Evolutionary conservation across 352 stramenopile species (phyloP), one percentile per base, ranked within the genome.

Genomic region (Globisporangium heterothallicum): DNA sequence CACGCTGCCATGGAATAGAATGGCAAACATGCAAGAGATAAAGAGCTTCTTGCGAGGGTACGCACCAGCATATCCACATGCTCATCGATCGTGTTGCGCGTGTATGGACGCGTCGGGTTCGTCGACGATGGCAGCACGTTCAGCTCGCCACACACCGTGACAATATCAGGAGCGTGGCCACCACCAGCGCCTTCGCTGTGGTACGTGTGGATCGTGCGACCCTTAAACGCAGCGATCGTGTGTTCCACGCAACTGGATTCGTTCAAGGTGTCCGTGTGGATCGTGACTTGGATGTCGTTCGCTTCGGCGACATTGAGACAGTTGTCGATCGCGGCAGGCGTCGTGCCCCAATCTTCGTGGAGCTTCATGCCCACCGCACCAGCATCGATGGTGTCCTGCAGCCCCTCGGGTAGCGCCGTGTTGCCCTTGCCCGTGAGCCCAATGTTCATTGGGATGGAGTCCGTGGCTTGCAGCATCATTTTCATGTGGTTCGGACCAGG

Each of bases 231-330:
- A 5, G 85, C 82, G 53, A 99, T 90, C 34, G 91, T 97, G 59
- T 98, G 91, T 61, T 98, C 92, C 0, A 98, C 90, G 70, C 93
- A 98, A 24, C 85, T 88, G 29, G 86, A 97, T 61, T 99, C 96
- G 70, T 99, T 99, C 40, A 98, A 68, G 10, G 96, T 99, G 72
- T 99, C 96, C 6, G 96, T 98, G 70, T 99, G 96, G 58, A 99
- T 98, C 18, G 94, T 98, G 29, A 98, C 86, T 59, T 98, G 88
- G 40, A 98, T 73, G 64, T 98, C 92, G 53, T 96, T 88, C 18
- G 84, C 60, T 36, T 98, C 93, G 0, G 92, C 92, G 36, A 98
- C 88, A 3, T 59, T 64, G 14, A 99, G 75, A 40, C 89, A 97
- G 25, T 76, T 83, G 69, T 98, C 91, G 66, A 99, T 99, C 4